Conservation (phyloP, 805 yeast genomes). For the Wickerhamomyces canadensis region DNA sequence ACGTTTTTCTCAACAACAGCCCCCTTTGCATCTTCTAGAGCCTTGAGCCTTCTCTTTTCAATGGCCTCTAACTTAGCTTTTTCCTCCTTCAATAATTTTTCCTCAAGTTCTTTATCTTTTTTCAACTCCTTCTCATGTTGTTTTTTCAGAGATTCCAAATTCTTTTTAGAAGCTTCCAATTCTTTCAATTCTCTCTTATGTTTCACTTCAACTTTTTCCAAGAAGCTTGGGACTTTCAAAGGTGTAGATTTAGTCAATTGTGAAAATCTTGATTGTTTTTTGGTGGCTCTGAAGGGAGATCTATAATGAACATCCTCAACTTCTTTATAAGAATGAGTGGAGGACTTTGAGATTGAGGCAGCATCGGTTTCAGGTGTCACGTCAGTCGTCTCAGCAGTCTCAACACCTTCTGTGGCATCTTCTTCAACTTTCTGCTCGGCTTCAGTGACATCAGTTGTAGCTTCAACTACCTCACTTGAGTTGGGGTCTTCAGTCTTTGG, state of each 20-base stretch:
- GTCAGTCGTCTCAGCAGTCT: not conserved
- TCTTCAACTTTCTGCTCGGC: conserved; percentile 3
- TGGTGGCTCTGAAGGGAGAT: conserved; percentile 10
- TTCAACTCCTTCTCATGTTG: conserved; percentile 6
- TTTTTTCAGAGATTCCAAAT: conserved; percentile 1
- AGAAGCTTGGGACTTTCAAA: conserved; percentile 1
- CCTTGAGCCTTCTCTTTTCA: conserved; percentile 7
- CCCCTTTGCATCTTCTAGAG: conserved; percentile 6
- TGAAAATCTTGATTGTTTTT: not conserved
- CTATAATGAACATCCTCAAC: conserved; percentile 5
- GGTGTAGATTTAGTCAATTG: not conserved
- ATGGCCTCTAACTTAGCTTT: conserved; percentile 4
- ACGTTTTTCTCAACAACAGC: conserved; percentile 5
- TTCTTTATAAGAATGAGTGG: not conserved
- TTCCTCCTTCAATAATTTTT: conserved; percentile 2
- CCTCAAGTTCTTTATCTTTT: conserved; percentile 1
- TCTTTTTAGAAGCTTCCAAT: conserved; percentile 4
- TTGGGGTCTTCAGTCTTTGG: not conserved
- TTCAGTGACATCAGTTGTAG: not conserved
- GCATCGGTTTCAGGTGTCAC: conserved; percentile 1
- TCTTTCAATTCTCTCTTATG: conserved; percentile 4
- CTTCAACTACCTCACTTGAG: no score
- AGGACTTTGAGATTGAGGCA: not conserved
- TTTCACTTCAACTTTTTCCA: conserved; percentile 5
- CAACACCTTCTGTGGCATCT: conserved; percentile 1